Conservation (phyloP, 208 protist genomes). For the Leishmania arabica region DNA sequence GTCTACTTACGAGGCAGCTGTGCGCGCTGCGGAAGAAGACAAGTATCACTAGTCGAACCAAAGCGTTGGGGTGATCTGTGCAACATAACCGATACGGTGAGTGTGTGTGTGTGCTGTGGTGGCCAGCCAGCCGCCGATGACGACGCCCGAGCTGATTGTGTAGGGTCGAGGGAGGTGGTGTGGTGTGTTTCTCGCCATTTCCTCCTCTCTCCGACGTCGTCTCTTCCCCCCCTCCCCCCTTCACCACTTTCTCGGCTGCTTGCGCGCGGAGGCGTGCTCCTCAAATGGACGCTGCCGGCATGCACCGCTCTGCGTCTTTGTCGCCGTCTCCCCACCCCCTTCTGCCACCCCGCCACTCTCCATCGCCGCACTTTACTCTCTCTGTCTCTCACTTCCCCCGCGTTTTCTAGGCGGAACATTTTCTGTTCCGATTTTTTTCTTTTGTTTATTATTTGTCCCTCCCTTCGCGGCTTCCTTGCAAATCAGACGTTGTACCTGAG, state of each 20-base stretch:
- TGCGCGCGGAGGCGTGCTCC: not conserved
- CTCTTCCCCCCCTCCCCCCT: not conserved
- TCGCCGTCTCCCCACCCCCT: no score
- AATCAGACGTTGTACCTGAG: not conserved
- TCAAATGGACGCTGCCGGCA: not conserved
- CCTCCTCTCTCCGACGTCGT: not conserved
- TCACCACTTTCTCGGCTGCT: not conserved
- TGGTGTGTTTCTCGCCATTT: conserved; percentile 9
- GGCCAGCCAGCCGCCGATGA: no score
- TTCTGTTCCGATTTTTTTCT: not conserved
- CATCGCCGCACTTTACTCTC: not conserved
- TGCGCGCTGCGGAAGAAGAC: no score
- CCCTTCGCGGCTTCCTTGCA: not conserved
- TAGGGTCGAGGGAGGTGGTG: not conserved
- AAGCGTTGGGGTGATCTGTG: no score
- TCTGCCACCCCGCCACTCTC: no score
- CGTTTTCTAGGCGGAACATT: not conserved
- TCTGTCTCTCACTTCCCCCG: not conserved
- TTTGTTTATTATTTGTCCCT: no score
- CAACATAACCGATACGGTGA: no score
- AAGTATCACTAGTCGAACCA: no score
- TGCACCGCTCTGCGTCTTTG: not conserved
- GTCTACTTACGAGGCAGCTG: not conserved
- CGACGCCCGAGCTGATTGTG: no score
- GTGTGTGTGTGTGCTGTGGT: no score